Percentiles rank a stretch among this genome's conserved stretches.
Conservation (phyloP, 2,329 filamentous ascomycete species). For the Penicillium concentricum region DNA sequence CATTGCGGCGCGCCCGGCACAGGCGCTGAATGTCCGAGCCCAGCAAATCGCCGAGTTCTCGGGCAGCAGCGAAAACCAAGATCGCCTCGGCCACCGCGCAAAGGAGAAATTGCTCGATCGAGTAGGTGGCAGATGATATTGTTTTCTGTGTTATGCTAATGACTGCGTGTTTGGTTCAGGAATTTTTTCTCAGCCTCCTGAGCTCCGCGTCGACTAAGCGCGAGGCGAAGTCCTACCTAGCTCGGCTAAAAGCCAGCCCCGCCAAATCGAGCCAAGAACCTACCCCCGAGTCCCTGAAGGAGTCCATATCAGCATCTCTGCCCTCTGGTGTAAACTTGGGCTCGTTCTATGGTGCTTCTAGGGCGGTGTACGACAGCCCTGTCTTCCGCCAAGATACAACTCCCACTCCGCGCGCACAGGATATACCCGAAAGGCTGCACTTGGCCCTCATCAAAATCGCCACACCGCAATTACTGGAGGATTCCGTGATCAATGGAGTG, state of each 20-base stretch:
- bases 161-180: conserved; percentile 49
- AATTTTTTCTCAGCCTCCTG: conserved; percentile 82
- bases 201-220: conserved; percentile 88
- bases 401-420: conserved; percentile 39
- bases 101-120: conserved; percentile 47
- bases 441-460: conserved; percentile 84
- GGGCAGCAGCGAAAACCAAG: conserved; percentile 25
- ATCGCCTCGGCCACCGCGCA: conserved; percentile 39
- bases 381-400: conserved; percentile 58
- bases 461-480: conserved; percentile 67
- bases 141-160: neutral
- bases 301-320: conserved; percentile 13
- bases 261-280: conserved; percentile 34
- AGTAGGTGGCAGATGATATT: conserved; percentile 22
- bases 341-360: conserved; percentile 57
- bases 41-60: conserved; percentile 35
- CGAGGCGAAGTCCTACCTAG: conserved; percentile 87
- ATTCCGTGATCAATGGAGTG: conserved; percentile 69
- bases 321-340: conserved; percentile 60
- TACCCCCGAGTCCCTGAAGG: conserved; percentile 26
- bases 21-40: conserved; percentile 18
- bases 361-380: conserved; percentile 59
- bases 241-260: conserved; percentile 67
- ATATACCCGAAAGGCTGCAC: conserved; percentile 58
- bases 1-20: conserved; percentile 8